Percentiles rank a stretch among this genome's conserved stretches.
phyloP scores from a whole-genome alignment of 2,329 filamentous ascomycete species.

The Capronia epimyces region DNA sequence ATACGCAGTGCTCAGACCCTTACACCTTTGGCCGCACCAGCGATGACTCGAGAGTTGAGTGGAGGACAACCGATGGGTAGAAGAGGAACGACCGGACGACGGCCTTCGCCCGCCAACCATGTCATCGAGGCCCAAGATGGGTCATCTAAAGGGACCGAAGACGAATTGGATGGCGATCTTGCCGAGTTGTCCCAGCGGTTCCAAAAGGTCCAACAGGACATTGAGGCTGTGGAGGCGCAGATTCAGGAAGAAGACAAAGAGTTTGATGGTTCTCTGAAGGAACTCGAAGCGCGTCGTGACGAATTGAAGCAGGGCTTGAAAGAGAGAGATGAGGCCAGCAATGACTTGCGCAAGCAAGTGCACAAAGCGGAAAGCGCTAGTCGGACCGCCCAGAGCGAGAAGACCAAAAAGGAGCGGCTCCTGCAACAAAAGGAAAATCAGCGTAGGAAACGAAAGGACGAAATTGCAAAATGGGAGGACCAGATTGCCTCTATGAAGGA shows the following conservation, averaged over 20 bases:
- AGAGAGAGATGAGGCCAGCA: conserved; percentile 85
- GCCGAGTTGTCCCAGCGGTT: conserved; percentile 76
- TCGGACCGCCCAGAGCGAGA: conserved; percentile 71
- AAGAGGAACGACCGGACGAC: conserved; percentile 66
- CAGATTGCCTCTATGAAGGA: conserved; percentile 50
- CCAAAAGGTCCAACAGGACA: conserved; percentile 73
- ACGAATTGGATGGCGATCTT: conserved; percentile 61
- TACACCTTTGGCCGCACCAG: conserved; percentile 55
- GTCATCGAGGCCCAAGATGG: conserved; percentile 35
- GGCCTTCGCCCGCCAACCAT: conserved; percentile 62
- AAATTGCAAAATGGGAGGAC: conserved; percentile 54
- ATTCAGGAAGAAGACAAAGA: conserved; percentile 65
- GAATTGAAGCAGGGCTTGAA: conserved; percentile 70
- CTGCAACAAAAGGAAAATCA: conserved; percentile 58
- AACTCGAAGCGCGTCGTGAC: conserved; percentile 71
- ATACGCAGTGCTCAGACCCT: conserved; percentile 50
- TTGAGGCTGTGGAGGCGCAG: conserved; percentile 68
- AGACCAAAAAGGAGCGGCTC: conserved; percentile 65
- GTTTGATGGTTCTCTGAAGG: conserved; percentile 58
- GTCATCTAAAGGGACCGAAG: conserved; percentile 31
- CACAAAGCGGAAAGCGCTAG: conserved; percentile 75
- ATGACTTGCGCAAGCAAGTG: conserved; percentile 75
- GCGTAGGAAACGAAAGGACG: conserved; percentile 55
- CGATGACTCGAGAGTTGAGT: conserved; percentile 62
- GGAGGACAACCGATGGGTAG: conserved; percentile 50